phyloP scores from a whole-genome alignment of 345 rosid genomes.

The Erysimum cheiranthoides region DNA sequence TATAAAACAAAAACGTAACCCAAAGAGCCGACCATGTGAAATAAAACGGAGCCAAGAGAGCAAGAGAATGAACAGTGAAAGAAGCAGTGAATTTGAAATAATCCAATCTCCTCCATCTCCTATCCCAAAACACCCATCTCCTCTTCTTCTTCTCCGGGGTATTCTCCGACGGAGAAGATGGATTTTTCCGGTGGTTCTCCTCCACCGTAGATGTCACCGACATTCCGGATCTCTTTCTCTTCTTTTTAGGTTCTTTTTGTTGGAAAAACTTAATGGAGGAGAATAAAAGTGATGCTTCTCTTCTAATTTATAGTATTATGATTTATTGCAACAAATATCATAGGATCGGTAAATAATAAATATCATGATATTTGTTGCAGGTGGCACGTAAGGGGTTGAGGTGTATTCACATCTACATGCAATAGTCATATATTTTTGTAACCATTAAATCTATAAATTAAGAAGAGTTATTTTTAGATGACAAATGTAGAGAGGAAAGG shows the following conservation, averaged over 20 bases:
- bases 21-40: slow-evolving; percentile 77
- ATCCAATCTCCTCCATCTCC: slow-evolving; percentile 71
- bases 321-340: slow-evolving; percentile 28
- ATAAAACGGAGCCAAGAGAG: slow-evolving; percentile 73
- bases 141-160: slow-evolving; percentile 57
- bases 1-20: slow-evolving; percentile 60
- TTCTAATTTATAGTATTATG: slow-evolving; percentile 34
- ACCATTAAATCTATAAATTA: background rate
- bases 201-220: slow-evolving; percentile 47
- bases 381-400: slow-evolving; percentile 44
- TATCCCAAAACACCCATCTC: slow-evolving; percentile 53
- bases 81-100: slow-evolving; percentile 55
- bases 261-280: slow-evolving; percentile 17
- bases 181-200: slow-evolving; percentile 40
- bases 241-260: background rate
- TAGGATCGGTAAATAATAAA: slow-evolving; percentile 36
- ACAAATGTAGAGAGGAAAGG: slow-evolving; percentile 16
- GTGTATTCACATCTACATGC: slow-evolving; percentile 41
- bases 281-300: slow-evolving; percentile 23
- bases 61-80: slow-evolving; percentile 65
- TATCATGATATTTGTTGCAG: slow-evolving; percentile 37
- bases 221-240: slow-evolving; percentile 23
- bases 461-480: slow-evolving; percentile 38
- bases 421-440: background rate
- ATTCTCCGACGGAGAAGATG: background rate